These are phyloP conservation scores for Solanum hybrid DNA, from an alignment of 305 asterid species.

Conservation along the genomic window DNA sequence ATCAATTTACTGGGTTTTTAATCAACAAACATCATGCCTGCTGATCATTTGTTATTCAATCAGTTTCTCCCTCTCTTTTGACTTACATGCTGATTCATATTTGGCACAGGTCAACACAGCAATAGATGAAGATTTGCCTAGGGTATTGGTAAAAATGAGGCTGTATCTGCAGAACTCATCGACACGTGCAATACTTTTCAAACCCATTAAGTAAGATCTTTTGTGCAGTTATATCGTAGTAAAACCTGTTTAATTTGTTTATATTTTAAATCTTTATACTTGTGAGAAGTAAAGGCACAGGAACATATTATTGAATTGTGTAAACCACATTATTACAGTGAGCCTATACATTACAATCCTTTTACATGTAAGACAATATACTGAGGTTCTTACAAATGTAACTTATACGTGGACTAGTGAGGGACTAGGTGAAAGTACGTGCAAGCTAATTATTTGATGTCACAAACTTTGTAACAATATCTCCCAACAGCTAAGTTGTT, in stretches of 20 bases:
- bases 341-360: not conserved
- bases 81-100: slow-evolving; percentile 2
- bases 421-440: not conserved
- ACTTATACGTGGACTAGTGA: not conserved
- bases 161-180: slow-evolving; percentile 93
- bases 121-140: slow-evolving; percentile 75
- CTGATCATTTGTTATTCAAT: slow-evolving; percentile 1
- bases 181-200: slow-evolving; percentile 90
- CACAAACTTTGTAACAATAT: not conserved
- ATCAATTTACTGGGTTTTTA: not conserved
- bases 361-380: not conserved
- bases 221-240: not conserved
- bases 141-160: slow-evolving; percentile 78
- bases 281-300: not conserved
- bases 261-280: not conserved
- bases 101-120: slow-evolving; percentile 64
- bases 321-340: not conserved
- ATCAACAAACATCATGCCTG: not conserved
- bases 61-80: not conserved
- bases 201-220: slow-evolving; percentile 79
- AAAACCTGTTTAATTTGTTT: not conserved
- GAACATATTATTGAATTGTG: not conserved
- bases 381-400: not conserved
- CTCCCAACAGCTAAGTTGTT: not conserved
- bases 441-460: not conserved